Base-by-base conservation (phyloP, 805 yeast species). In the Wickerhamiella shivajii region DNA sequence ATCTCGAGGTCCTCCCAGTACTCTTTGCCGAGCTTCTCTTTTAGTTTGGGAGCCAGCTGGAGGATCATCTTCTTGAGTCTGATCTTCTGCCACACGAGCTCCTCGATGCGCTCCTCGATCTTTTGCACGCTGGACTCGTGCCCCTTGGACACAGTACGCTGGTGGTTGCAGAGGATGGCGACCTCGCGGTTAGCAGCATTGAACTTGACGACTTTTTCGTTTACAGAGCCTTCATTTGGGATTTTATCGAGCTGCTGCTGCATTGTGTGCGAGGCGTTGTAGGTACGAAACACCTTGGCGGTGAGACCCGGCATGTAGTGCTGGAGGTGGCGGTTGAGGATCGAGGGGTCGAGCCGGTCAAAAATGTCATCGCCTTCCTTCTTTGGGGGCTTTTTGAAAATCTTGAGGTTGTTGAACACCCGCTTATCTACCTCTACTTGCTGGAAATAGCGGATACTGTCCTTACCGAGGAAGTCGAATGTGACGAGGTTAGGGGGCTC, bases 281-380 rank as follows among this genome's bases (percentile, higher is more conserved):
- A 85, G 1, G 97, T 85, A 74, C 97, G 92, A 65, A 85, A 87
- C 14, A 85, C 96, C 56, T 85, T 85, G 4, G 97, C 97, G 0
- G 96, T 84, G 43, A 85, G 64, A 0, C 97, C 97, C 16, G 78
- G 73, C 90, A 85, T 77, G 56, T 85, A 84, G 39, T 68, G 73
- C 51, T 84, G 95, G 49, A 85, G 69, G 52, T 83, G 85, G 53
- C 76, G 79, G 62, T 85, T 85, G 49, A 85, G 64, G 23, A 77
- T 59, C 1, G 78, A 58, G 6, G 96, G 96, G 47, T 77, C 87
- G 29, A 87, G 66, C 43, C 96, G 66, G 56, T 85, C 96, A 56
- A 87, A 87, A 42, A 87, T 64, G 52, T 84, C 84, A 59, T 87
- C 95, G 12, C 96, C 95, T 4, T 85, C 84, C 41, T 66, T 73